Conservation (phyloP, 2,329 filamentous ascomycete genomes). For the Microsporum ferrugineum region DNA sequence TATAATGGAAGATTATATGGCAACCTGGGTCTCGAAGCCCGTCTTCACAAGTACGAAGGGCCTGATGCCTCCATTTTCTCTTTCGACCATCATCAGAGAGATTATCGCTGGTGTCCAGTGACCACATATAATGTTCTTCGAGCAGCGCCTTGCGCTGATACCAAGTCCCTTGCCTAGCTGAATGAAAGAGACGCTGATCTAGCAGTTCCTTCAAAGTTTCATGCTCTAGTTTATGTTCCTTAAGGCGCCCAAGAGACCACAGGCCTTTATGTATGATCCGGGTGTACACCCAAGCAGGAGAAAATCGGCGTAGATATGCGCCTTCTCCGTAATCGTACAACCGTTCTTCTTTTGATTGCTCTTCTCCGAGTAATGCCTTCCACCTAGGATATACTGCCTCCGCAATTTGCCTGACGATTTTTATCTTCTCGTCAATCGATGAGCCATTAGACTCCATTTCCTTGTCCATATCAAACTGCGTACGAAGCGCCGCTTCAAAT, state of each 20-base stretch:
- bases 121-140: slow-evolving; percentile 89
- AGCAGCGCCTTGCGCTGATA: slow-evolving; percentile 89
- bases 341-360: slow-evolving; percentile 63
- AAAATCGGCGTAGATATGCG: slow-evolving; percentile 78
- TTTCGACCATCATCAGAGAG: slow-evolving; percentile 52
- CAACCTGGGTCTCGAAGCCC: slow-evolving; percentile 81
- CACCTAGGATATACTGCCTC: slow-evolving; percentile 70
- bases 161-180: slow-evolving; percentile 76
- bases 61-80: slow-evolving; percentile 69
- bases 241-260: slow-evolving; percentile 66
- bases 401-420: slow-evolving; percentile 59
- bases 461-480: slow-evolving; percentile 69
- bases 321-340: slow-evolving; percentile 75
- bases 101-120: slow-evolving; percentile 40
- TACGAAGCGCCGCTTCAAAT: slow-evolving; percentile 75
- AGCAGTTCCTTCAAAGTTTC: slow-evolving; percentile 63
- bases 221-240: slow-evolving; percentile 68
- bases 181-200: slow-evolving; percentile 70
- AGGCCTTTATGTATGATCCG: slow-evolving; percentile 82
- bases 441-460: slow-evolving; percentile 70
- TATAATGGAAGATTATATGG: slow-evolving; percentile 86
- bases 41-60: slow-evolving; percentile 68
- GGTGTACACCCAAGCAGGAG: slow-evolving; percentile 85
- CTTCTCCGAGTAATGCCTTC: slow-evolving; percentile 59
- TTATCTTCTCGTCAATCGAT: slow-evolving; percentile 52